Evolutionary conservation across 2,329 filamentous ascomycete species (phyloP), one percentile per base, ranked within the genome.

Genomic region (Fusarium pseudoanthophilum): DNA sequence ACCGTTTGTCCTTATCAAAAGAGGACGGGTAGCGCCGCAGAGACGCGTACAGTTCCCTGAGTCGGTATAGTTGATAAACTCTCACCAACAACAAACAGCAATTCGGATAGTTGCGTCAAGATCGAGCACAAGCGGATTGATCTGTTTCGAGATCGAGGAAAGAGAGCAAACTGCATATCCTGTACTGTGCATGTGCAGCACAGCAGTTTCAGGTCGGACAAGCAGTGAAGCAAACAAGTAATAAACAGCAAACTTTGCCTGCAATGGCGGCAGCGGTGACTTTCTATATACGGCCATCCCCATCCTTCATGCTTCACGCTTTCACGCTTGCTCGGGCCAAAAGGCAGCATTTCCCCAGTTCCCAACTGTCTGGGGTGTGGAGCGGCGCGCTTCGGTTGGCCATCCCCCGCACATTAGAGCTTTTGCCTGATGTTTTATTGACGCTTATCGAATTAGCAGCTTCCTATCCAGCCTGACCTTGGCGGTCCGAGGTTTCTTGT

Each of bases 241-340:
- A 39, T 39, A 64, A 30, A 28, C 37, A 43, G 42, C 16, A 67
- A 49, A 49, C 32, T 36, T 36, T 36, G 56, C 24, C 43, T 58
- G 40, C 58, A 64, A 61, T 43, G 64, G 69, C 40, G 74, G 74
- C 73, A 77, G 64, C 48, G 57, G 73, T 61, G 71, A 74, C 76
- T 69, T 77, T 76, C 76, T 78, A 78, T 78, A 78, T 78, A 77
- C 71, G 57, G 68, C 42, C 52, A 71, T 53, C 45, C 63, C 48
- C 59, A 68, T 73, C 65, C 62, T 64, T 42, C 57, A 62, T 48
- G 42, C 30, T 65, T 51, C 52, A 51, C 30, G 32, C n/a, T 48
- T 39, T 67, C 52, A 66, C 32, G 43, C 61, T 37, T 66, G 51
- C 43, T 66, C 45, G 56, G 56, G 67, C 64, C 51, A 56, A 36